Evolutionary conservation across 2,329 filamentous ascomycete genomes (phyloP).

Genomic region (Microsporum audouinii): DNA sequence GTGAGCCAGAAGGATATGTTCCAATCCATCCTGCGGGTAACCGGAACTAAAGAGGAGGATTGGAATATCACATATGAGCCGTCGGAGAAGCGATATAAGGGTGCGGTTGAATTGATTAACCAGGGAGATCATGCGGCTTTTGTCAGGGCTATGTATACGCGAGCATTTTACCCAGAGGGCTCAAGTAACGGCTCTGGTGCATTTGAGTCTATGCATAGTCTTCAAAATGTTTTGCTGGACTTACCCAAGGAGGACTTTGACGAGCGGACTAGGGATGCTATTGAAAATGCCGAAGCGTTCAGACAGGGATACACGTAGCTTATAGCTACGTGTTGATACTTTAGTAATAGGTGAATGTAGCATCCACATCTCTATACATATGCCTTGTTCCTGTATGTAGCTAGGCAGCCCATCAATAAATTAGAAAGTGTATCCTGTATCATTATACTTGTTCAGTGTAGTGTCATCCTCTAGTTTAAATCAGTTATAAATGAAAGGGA

Average conservation of each 20-base stretch:
- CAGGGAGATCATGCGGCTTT: constrained; percentile 37
- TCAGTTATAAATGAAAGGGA: too few species aligned
- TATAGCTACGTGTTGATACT: not conserved
- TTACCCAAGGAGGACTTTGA: constrained; percentile 19
- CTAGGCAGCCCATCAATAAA: too few species aligned
- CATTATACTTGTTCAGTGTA: too few species aligned
- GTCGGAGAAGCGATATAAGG: constrained; percentile 38
- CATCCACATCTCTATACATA: too few species aligned
- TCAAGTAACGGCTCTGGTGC: constrained; percentile 5
- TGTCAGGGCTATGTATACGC: constrained; percentile 43
- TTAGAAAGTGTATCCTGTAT: too few species aligned
- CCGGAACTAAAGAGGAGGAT: constrained; percentile 46
- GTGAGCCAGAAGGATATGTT: constrained; percentile 56
- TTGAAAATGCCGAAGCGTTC: not conserved
- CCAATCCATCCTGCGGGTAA: constrained; percentile 47
- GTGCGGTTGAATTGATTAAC: constrained; percentile 38
- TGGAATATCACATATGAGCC: constrained; percentile 47
- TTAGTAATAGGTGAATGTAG: too few species aligned
- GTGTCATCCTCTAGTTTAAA: too few species aligned
- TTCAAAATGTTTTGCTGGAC: constrained; percentile 16
- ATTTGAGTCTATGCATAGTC: constrained; percentile 3
- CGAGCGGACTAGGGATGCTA: constrained; percentile 10
- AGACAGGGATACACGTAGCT: not conserved
- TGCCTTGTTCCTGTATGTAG: too few species aligned
- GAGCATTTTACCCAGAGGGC: constrained; percentile 41